Conservation (phyloP, 163 green algal species). For the Chloroidium sp. region DNA sequence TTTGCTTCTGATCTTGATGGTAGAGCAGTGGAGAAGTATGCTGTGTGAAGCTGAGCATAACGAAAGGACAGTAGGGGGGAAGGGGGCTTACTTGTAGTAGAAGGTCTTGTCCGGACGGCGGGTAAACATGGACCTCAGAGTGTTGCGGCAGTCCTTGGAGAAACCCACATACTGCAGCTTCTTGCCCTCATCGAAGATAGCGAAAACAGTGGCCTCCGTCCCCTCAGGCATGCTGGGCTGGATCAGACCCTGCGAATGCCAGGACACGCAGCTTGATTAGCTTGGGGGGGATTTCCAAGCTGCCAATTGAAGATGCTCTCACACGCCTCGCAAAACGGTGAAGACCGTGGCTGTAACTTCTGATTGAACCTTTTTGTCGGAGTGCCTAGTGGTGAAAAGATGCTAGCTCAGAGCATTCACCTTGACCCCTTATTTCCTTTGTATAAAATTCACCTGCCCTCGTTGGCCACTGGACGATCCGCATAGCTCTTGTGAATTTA, state of each 20-base stretch:
- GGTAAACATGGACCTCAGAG: conserved; percentile 61
- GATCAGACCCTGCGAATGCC: conserved; percentile 39
- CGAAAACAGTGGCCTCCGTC: conserved; percentile 56
- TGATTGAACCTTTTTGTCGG: no score
- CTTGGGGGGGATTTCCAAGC: no score
- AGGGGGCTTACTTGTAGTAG: conserved; percentile 46
- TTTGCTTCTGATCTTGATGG: background rate
- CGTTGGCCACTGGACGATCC: no score
- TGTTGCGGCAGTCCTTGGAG: conserved; percentile 55
- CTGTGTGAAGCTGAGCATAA: background rate
- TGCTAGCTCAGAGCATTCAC: no score
- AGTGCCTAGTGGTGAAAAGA: no score
- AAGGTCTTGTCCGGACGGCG: conserved; percentile 60
- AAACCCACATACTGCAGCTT: conserved; percentile 81
- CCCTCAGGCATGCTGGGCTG: conserved; percentile 34
- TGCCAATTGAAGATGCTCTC: no score
- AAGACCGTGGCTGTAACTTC: no score
- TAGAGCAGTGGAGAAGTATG: background rate
- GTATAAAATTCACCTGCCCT: no score
- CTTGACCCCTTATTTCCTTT: no score
- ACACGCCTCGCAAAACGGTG: no score
- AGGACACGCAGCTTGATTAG: no score
- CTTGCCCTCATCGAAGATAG: conserved; percentile 60
- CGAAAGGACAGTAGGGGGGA: background rate
- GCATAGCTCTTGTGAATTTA: no score